phyloP scores from a whole-genome alignment of 83 land plant genomes.

The Picea engelmannii region DNA sequence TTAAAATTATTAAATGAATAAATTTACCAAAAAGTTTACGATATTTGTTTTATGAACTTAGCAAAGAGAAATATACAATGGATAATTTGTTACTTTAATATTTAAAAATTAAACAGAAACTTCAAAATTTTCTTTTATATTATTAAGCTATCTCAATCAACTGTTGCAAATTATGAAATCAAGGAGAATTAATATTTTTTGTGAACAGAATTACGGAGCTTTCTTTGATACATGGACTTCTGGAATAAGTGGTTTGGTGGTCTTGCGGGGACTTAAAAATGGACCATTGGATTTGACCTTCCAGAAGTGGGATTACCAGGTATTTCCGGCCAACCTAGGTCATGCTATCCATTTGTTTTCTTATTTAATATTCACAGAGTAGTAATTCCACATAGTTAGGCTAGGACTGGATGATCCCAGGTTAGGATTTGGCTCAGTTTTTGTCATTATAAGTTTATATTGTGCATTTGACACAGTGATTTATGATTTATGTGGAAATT shows the following conservation, averaged over 20 bases:
- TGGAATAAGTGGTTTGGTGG: conserved; percentile 31
- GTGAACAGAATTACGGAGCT: conserved; percentile 67
- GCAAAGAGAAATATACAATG: conserved; percentile 28
- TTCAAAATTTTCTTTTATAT: conserved; percentile 27
- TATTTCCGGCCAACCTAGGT: background rate
- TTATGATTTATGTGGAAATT: no score
- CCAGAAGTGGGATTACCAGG: conserved; percentile 17
- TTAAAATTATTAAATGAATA: no score
- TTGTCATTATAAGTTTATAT: no score
- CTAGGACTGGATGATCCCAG: no score
- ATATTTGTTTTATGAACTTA: no score
- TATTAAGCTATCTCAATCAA: background rate
- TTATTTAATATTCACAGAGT: background rate
- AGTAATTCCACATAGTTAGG: background rate
- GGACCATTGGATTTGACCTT: conserved; percentile 18
- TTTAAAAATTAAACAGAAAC: conserved; percentile 59
- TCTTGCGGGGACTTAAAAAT: background rate
- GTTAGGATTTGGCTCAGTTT: background rate
- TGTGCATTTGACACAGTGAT: no score
- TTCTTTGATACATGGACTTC: conserved; percentile 39
- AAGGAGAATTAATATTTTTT: no score
- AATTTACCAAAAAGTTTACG: no score
- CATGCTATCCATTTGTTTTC: background rate
- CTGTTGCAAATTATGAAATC: background rate
- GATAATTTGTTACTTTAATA: conserved; percentile 47